A percentile compares a stretch with the other conserved stretches of the same genome.
phyloP scores from a whole-genome alignment of 495 filamentous ascomycete genomes.

The Beverwykella pulmonaria region DNA sequence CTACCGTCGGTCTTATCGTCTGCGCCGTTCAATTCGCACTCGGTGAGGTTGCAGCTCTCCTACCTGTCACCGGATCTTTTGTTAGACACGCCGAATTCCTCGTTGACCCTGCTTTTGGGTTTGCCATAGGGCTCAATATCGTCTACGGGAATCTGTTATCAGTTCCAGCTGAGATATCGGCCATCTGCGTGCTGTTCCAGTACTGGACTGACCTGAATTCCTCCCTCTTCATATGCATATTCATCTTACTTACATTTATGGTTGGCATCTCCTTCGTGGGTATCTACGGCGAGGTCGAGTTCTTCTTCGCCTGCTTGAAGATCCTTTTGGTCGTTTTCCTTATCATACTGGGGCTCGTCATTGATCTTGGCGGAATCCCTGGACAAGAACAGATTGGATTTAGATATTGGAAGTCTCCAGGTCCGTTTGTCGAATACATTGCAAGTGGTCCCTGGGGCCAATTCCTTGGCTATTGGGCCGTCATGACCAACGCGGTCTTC shows the following conservation, averaged over 20 bases:
- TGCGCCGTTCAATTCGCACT: slow-evolving; percentile 35
- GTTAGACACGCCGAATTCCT: slow-evolving; percentile 41
- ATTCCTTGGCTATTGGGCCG: slow-evolving; percentile 63
- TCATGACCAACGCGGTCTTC: slow-evolving; percentile 63
- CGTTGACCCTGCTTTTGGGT: slow-evolving; percentile 43
- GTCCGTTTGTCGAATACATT: slow-evolving; percentile 53
- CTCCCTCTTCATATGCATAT: slow-evolving; percentile 57
- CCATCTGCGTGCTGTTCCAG: slow-evolving; percentile 61
- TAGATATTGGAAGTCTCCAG: slow-evolving; percentile 57
- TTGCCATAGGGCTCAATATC: slow-evolving; percentile 53
- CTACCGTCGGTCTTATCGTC: slow-evolving; percentile 37
- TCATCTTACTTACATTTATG: slow-evolving; percentile 57
- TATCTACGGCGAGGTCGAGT: slow-evolving; percentile 50
- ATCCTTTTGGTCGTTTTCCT: slow-evolving; percentile 57
- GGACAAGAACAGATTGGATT: slow-evolving; percentile 48
- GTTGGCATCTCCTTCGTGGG: slow-evolving; percentile 49
- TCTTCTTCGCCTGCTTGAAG: slow-evolving; percentile 51
- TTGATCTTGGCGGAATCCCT: slow-evolving; percentile 45
- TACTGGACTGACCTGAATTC: slow-evolving; percentile 62
- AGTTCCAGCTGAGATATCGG: slow-evolving; percentile 64
- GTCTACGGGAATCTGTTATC: slow-evolving; percentile 53
- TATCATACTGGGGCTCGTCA: slow-evolving; percentile 55
- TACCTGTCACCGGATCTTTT: slow-evolving; percentile 42
- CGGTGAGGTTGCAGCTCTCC: slow-evolving; percentile 42
- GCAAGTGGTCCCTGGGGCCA: slow-evolving; percentile 46